Evolutionary conservation across 164 flowering plant genomes (phyloP).

Genomic region (Vitis cinerea): DNA sequence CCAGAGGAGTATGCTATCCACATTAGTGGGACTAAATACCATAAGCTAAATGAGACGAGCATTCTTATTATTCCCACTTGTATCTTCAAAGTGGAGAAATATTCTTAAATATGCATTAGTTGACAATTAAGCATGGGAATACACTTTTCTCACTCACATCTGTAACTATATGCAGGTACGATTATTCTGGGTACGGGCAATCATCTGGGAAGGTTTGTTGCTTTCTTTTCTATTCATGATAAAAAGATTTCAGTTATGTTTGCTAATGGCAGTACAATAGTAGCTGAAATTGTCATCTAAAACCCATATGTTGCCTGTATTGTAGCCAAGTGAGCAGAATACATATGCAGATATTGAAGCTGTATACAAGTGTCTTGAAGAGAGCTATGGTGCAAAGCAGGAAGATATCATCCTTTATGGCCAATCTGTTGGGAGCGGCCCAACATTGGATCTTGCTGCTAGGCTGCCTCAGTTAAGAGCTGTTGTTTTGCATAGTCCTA

Average conservation of each 20-base stretch:
- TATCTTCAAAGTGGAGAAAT: too few species aligned
- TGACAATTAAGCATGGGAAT: too few species aligned
- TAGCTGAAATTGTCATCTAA: constrained; percentile 6
- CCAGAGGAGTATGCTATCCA: too few species aligned
- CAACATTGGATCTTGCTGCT: constrained; percentile 80
- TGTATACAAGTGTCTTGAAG: constrained; percentile 84
- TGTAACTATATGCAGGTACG: constrained; percentile 40
- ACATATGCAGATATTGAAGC: constrained; percentile 96
- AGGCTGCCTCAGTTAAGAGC: constrained; percentile 77
- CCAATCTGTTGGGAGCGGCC: constrained; percentile 96
- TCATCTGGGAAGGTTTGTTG: constrained; percentile 57
- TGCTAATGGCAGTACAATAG: constrained; percentile 4
- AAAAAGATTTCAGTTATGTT: too few species aligned
- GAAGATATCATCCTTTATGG: constrained; percentile 88
- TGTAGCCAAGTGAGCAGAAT: constrained; percentile 88
- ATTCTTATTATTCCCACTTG: too few species aligned
- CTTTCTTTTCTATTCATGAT: constrained; percentile 17
- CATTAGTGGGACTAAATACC: too few species aligned
- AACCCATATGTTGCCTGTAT: constrained; percentile 15
- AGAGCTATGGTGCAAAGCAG: constrained; percentile 78
- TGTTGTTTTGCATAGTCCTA: constrained; percentile 86
- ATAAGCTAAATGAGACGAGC: too few species aligned
- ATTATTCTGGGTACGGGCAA: constrained; percentile 66
- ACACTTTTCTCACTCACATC: too few species aligned
- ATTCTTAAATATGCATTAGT: too few species aligned